Conservation (phyloP, 1,139 yeast genomes). For the Pichia sp. region DNA sequence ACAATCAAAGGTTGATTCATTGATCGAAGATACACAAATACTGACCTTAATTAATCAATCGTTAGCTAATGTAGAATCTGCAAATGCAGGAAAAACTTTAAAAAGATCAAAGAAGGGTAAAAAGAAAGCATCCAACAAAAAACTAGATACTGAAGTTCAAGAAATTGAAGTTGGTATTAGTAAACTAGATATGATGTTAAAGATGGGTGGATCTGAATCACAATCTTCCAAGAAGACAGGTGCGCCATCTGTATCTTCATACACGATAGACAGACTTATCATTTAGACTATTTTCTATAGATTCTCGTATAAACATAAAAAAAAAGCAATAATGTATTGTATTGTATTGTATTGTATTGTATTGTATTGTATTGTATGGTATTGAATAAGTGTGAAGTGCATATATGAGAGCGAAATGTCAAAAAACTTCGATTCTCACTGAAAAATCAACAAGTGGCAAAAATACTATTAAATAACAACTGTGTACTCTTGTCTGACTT, state of each 20-base stretch:
- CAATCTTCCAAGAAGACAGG: conserved; percentile 15
- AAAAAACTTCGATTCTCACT: not conserved
- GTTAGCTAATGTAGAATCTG: conserved; percentile 22
- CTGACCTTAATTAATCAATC: conserved; percentile 45
- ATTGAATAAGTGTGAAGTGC: too few species aligned
- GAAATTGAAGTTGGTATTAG: conserved; percentile 26
- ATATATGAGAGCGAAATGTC: not conserved
- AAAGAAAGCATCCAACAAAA: conserved; percentile 18
- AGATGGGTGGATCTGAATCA: conserved; percentile 26
- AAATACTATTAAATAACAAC: too few species aligned
- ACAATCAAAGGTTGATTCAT: conserved; percentile 42
- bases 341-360: too few species aligned
- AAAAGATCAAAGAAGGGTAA: conserved; percentile 12
- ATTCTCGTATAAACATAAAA: not conserved
- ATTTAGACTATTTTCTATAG: conserved; percentile 26
- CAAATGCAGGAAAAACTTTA: conserved; percentile 12
- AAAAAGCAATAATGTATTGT: too few species aligned
- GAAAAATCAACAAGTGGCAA: not conserved
- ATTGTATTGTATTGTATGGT: too few species aligned
- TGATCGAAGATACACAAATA: conserved; percentile 47
- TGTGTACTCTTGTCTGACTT: too few species aligned
- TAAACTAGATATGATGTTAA: conserved; percentile 36
- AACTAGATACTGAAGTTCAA: conserved; percentile 11
- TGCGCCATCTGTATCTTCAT: conserved; percentile 40
- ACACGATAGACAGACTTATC: conserved; percentile 46